Percentiles rank a stretch among this genome's conserved stretches.
phyloP scores from a whole-genome alignment of 148 eudicot species.

The Polygonum maritimum region DNA sequence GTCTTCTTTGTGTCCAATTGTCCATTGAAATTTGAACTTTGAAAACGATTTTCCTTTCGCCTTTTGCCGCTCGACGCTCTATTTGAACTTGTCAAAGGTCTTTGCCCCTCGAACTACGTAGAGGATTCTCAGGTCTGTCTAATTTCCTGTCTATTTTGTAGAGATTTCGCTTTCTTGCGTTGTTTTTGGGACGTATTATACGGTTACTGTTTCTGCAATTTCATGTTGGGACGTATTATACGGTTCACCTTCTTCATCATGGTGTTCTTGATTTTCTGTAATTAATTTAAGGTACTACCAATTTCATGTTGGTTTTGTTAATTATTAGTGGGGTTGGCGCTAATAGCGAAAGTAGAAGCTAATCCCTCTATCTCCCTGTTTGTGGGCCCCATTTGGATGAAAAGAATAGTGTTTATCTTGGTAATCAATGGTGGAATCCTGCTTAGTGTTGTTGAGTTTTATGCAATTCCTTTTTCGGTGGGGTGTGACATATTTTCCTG shows the following conservation, averaged over 20 bases:
- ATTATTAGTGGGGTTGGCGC: neutral
- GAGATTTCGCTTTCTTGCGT: neutral
- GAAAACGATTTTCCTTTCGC: neutral
- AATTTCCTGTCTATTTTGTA: neutral
- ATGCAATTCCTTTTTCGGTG: neutral
- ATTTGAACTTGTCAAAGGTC: neutral
- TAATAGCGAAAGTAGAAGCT: neutral
- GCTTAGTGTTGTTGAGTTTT: neutral
- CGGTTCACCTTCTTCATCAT: neutral
- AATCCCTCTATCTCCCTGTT: neutral
- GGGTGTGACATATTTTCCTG: neutral
- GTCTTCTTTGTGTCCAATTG: neutral
- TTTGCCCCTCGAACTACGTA: too few relatives aligned
- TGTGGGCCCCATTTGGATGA: slow-evolving; percentile 1
- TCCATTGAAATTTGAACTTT: slow-evolving; percentile 8
- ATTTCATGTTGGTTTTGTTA: neutral
- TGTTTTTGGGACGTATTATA: neutral
- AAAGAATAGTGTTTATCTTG: neutral
- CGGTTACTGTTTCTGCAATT: neutral
- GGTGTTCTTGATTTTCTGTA: neutral
- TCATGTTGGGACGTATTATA: neutral
- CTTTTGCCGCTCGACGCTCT: slow-evolving; percentile 10
- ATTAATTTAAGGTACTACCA: neutral
- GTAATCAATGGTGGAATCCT: neutral
- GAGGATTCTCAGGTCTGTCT: neutral